Evolutionary conservation across 2,329 filamentous ascomycete species (phyloP).

Genomic region (Scytalidium lignicola): DNA sequence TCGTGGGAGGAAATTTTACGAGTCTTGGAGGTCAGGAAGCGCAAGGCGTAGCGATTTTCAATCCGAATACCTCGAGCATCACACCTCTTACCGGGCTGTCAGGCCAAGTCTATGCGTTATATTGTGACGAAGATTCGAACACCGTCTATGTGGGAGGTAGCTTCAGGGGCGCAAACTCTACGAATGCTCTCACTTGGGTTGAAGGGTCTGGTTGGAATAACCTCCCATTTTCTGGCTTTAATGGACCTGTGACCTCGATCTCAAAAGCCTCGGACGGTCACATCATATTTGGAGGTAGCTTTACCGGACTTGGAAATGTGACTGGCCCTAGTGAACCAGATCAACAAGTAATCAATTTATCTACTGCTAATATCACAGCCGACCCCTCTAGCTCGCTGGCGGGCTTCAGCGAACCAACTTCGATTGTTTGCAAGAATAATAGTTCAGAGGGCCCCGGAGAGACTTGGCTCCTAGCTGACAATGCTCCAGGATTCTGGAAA

Average conservation of each 20-base stretch:
- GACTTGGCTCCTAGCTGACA: conserved; percentile 77
- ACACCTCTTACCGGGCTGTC: conserved; percentile 74
- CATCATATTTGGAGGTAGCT: conserved; percentile 87
- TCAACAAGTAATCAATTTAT: conserved; percentile 78
- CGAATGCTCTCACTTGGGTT: conserved; percentile 84
- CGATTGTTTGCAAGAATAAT: conserved; percentile 74
- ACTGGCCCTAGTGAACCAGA: conserved; percentile 62
- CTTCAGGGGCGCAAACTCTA: conserved; percentile 75
- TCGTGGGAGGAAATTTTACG: conserved; percentile 94
- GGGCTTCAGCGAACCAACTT: conserved; percentile 70
- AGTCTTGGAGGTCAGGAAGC: conserved; percentile 74
- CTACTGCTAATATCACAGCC: conserved; percentile 67
- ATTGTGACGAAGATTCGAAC: conserved; percentile 72
- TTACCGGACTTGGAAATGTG: conserved; percentile 81
- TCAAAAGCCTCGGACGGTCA: conserved; percentile 73
- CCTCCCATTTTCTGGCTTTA: conserved; percentile 89
- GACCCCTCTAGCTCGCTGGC: conserved; percentile 54
- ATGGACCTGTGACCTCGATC: conserved; percentile 85
- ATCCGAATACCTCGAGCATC: conserved; percentile 65
- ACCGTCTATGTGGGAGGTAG: conserved; percentile 89
- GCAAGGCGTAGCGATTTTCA: conserved; percentile 74
- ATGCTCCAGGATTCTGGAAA: conserved; percentile 73
- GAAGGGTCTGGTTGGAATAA: conserved; percentile 65
- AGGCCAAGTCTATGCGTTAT: conserved; percentile 75
- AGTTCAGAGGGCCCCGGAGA: conserved; percentile 64